These are phyloP conservation scores for apple (Malus domestica) DNA, from an alignment of 306 rosid species.

Conservation along the genomic window DNA sequence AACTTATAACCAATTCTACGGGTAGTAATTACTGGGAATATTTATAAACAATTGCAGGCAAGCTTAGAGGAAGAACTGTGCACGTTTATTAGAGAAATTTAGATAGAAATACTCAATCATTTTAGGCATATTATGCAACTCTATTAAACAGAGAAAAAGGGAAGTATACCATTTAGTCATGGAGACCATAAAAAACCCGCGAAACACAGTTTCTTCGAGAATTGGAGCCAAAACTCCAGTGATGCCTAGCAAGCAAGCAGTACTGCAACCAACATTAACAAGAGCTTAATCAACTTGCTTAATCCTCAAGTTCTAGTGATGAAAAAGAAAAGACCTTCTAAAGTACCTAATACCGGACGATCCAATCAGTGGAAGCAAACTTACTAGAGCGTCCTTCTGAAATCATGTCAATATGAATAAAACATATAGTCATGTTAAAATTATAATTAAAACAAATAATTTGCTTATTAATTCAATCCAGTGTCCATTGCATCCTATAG, in stretches of 20 bases:
- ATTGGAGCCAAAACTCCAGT: constrained; percentile 91
- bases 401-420: constrained; percentile 25
- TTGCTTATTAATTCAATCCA: not conserved
- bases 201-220: constrained; percentile 89
- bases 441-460: no score
- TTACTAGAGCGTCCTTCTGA: constrained; percentile 92
- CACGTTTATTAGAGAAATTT: not conserved
- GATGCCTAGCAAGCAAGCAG: constrained; percentile 84
- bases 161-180: constrained; percentile 75
- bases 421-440: not conserved
- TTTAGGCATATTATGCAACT: not conserved
- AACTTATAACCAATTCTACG: not conserved
- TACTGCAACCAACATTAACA: constrained; percentile 48
- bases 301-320: not conserved
- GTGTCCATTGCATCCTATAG: not conserved
- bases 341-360: constrained; percentile 77
- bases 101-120: not conserved
- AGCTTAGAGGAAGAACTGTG: not conserved
- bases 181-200: constrained; percentile 86
- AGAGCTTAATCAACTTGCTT: constrained; percentile 4
- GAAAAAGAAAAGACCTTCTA: not conserved
- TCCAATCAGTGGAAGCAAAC: constrained; percentile 88
- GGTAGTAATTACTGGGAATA: not conserved
- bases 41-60: not conserved
- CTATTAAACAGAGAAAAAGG: not conserved